These are phyloP conservation scores for Fusarium tricinctum DNA, from an alignment of 2,329 filamentous ascomycete genomes.

Conservation along the genomic window DNA sequence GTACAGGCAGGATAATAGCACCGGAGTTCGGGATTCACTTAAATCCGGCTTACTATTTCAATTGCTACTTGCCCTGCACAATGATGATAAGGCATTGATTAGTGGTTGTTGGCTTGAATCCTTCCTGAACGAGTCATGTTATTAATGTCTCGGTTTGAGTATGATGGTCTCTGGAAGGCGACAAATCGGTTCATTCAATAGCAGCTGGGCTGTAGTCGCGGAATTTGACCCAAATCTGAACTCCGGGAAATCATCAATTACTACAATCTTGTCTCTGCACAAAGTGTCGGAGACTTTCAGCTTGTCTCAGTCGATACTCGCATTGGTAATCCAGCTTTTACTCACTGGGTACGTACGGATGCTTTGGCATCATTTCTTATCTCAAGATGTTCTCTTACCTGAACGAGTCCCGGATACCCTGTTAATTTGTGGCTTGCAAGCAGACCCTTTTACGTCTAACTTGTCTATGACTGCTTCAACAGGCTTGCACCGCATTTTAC, in stretches of 20 bases:
- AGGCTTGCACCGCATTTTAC: too few species aligned
- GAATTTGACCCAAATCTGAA: background rate
- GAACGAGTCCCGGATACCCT: background rate
- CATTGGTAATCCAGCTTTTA: background rate
- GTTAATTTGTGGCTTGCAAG: background rate
- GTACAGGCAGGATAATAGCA: background rate
- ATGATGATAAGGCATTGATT: background rate
- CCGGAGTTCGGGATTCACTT: conserved; percentile 25
- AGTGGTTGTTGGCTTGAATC: background rate
- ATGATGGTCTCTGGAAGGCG: background rate
- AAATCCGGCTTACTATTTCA: conserved; percentile 29
- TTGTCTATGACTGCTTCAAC: too few species aligned
- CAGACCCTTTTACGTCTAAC: too few species aligned
- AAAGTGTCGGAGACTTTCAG: background rate
- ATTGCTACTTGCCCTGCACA: background rate
- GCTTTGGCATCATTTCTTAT: background rate
- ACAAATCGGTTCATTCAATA: background rate
- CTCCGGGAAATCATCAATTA: background rate
- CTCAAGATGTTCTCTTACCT: background rate
- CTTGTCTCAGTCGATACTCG: too few species aligned
- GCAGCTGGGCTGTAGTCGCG: background rate
- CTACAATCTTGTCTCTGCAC: background rate
- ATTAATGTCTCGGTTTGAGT: background rate
- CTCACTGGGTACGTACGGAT: background rate
- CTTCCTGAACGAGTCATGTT: background rate